Percentiles rank a stretch among this genome's conserved stretches.
Conservation (phyloP, 495 filamentous ascomycete species). For the Lasiosphaeria ovina region DNA sequence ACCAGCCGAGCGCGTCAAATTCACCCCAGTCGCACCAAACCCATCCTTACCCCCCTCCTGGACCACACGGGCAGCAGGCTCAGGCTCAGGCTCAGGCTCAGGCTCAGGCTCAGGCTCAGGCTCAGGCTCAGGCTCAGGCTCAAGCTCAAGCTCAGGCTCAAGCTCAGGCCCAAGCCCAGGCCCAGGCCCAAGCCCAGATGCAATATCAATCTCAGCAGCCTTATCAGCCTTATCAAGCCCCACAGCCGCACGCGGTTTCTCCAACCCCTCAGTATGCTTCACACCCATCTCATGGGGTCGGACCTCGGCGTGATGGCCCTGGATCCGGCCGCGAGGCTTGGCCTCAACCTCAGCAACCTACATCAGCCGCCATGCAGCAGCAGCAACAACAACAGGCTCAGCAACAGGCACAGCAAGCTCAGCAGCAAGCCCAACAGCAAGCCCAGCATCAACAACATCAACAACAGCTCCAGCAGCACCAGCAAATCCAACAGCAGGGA, state of each 20-base stretch:
- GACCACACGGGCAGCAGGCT: conserved; percentile 21
- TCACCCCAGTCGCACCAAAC: conserved; percentile 44
- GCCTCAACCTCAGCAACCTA: conserved; percentile 16
- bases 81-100: conserved; percentile 20
- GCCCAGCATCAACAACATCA: conserved; percentile 20
- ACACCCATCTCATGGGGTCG: conserved; percentile 18
- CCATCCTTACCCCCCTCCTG: conserved; percentile 39
- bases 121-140: conserved; percentile 10
- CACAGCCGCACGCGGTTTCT: conserved; percentile 26
- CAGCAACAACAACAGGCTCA: conserved; percentile 25
- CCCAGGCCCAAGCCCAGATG: conserved; percentile 14
- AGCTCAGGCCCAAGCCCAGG: conserved; percentile 19
- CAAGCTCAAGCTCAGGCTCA: conserved; percentile 20
- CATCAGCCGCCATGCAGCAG: conserved; percentile 18
- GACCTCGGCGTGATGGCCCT: conserved; percentile 17
- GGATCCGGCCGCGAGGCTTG: conserved; percentile 20
- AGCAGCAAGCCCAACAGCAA: conserved; percentile 22
- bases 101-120: conserved; percentile 19
- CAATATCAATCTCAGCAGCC: conserved; percentile 17
- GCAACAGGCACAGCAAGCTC: conserved; percentile 22
- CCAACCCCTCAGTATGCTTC: conserved; percentile 28
- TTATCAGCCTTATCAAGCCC: conserved; percentile 16
- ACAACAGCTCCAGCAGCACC: conserved; percentile 12
- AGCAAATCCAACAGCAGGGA: conserved; percentile 26
- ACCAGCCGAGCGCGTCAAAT: conserved; percentile 31